Percentiles rank a stretch among this genome's conserved stretches.
Conservation (phyloP, 1,284 basidiomycete genomes). For the Rhodotorula sp. region DNA sequence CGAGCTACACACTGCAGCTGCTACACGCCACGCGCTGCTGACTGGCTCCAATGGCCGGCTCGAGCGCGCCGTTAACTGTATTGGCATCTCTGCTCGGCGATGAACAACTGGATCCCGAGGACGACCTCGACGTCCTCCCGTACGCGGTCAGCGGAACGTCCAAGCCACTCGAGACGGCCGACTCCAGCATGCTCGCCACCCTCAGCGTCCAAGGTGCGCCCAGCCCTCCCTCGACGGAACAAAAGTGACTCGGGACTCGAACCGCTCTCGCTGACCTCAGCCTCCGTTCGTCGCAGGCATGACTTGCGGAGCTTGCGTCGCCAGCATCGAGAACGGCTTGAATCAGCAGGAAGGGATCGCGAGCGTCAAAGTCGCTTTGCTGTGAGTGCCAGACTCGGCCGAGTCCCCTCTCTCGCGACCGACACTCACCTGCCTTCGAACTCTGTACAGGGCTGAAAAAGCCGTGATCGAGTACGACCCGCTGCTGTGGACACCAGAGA, state of each 20-base stretch:
- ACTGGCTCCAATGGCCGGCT: too few species aligned
- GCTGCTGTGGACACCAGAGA: conserved; percentile 70
- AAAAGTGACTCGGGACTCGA: too few species aligned
- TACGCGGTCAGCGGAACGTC: not conserved
- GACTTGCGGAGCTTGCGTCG: conserved; percentile 55
- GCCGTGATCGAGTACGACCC: conserved; percentile 88
- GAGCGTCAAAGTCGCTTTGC: conserved; percentile 84
- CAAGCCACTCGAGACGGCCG: not conserved
- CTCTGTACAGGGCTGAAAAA: conserved; percentile 65
- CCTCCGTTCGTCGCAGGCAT: conserved; percentile 12
- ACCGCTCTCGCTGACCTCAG: conserved; percentile 2
- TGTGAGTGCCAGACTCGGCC: conserved; percentile 50
- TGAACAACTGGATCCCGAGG: not conserved
- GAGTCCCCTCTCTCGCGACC: not conserved
- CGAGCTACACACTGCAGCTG: too few species aligned
- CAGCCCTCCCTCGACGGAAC: not conserved
- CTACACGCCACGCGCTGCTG: too few species aligned
- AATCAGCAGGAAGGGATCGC: conserved; percentile 77
- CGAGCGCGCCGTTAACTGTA: too few species aligned
- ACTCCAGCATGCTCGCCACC: not conserved
- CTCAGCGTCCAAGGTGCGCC: conserved; percentile 36
- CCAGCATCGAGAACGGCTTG: conserved; percentile 90
- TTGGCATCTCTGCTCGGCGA: conserved; percentile 1
- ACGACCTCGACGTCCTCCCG: conserved; percentile 10
- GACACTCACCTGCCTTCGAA: not conserved